phyloP scores from a whole-genome alignment of 257 asterid species.

The Sherardia arvensis region DNA sequence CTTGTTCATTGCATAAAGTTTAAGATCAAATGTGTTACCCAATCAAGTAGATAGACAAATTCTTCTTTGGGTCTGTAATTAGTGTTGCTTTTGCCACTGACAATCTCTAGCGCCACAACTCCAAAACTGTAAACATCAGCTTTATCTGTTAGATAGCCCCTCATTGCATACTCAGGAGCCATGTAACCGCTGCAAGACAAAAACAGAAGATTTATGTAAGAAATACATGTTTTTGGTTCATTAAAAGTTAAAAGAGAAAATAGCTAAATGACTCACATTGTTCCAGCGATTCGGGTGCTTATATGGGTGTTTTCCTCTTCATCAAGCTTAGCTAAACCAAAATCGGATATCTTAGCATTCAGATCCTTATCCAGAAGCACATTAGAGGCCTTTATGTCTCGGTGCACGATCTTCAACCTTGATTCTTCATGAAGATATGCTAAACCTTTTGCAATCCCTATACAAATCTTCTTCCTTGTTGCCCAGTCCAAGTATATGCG shows the following conservation, averaged over 20 bases:
- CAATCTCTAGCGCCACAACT: slow-evolving; percentile 35
- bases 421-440: slow-evolving; percentile 46
- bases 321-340: slow-evolving; percentile 39
- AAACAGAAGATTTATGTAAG: not conserved
- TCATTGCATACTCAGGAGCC: slow-evolving; percentile 45
- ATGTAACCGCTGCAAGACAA: slow-evolving; percentile 30
- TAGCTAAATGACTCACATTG: slow-evolving; percentile 20
- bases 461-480: slow-evolving; percentile 29
- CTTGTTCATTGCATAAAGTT: too few species aligned
- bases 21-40: slow-evolving; percentile 19
- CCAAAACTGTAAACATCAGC: slow-evolving; percentile 43
- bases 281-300: slow-evolving; percentile 42
- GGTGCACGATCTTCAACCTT: slow-evolving; percentile 33
- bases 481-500: slow-evolving; percentile 30
- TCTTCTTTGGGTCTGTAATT: slow-evolving; percentile 38
- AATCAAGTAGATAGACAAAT: slow-evolving; percentile 42
- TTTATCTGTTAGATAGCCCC: slow-evolving; percentile 41
- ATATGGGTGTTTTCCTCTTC: slow-evolving; percentile 43
- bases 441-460: slow-evolving; percentile 36
- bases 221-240: not conserved
- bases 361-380: slow-evolving; percentile 37
- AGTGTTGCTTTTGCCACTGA: slow-evolving; percentile 40
- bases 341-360: slow-evolving; percentile 38
- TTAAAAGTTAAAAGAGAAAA: not conserved
- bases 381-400: slow-evolving; percentile 38